Conservation (phyloP, 495 filamentous ascomycete genomes). For the Penicillium soppii region DNA sequence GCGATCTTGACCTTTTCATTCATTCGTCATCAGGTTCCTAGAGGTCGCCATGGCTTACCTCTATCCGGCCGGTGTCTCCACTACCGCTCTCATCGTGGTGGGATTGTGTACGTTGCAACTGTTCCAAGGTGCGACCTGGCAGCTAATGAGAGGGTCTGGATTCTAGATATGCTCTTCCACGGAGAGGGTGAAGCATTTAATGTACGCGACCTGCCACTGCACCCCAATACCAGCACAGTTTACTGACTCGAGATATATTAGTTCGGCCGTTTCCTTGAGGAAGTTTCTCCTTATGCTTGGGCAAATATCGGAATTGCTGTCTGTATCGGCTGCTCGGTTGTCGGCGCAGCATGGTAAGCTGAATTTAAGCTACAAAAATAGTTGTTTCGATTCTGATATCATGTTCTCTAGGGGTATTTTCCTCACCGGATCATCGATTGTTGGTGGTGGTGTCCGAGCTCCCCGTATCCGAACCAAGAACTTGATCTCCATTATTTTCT, state of each 20-base stretch:
- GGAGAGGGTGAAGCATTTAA: constrained; percentile 96
- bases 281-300: constrained; percentile 92
- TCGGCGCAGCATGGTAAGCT: constrained; percentile 93
- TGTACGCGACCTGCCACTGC: constrained; percentile 52
- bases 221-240: background rate
- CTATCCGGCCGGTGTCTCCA: constrained; percentile 71
- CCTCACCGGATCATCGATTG: constrained; percentile 96
- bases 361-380: background rate
- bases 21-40: constrained; percentile 24
- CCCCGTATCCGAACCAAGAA: constrained; percentile 99
- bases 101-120: constrained; percentile 71
- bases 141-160: constrained; percentile 36
- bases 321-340: constrained; percentile 92
- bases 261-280: constrained; percentile 94
- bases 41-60: constrained; percentile 47
- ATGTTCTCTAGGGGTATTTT: constrained; percentile 84
- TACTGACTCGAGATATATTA: constrained; percentile 38
- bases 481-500: constrained; percentile 99
- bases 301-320: constrained; percentile 86
- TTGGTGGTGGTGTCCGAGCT: constrained; percentile 93
- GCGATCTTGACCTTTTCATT: constrained; percentile 23
- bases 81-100: constrained; percentile 72
- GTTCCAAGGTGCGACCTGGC: constrained; percentile 9
- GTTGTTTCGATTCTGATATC: constrained; percentile 25
- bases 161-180: constrained; percentile 93